phyloP scores from a whole-genome alignment of 352 stramenopile species.

The Pythium dissimile region DNA sequence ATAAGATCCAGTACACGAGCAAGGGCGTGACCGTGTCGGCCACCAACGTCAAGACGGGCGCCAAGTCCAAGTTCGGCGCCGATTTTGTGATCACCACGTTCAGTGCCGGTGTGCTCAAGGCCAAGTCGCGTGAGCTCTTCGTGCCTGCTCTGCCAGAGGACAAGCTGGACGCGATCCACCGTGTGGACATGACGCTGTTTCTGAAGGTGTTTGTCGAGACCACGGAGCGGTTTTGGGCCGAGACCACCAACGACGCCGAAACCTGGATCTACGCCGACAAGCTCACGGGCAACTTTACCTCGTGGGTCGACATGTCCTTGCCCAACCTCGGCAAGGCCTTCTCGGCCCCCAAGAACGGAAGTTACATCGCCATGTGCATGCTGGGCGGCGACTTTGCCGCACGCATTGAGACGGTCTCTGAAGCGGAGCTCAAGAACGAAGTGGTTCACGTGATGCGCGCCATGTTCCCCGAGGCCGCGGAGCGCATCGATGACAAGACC shows the following conservation, averaged over 20 bases:
- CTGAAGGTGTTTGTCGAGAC: constrained; percentile 4
- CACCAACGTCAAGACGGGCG: not conserved
- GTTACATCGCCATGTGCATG: not conserved
- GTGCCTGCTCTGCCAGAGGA: not conserved
- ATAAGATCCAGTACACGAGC: not conserved
- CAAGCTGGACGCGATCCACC: constrained; percentile 7
- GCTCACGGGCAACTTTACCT: constrained; percentile 7
- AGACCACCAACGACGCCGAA: not conserved
- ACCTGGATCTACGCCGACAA: constrained; percentile 4
- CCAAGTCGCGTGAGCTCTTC: constrained; percentile 1
- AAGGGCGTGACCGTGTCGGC: not conserved
- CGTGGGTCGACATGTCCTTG: constrained; percentile 3
- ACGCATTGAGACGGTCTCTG: not conserved
- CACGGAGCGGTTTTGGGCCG: constrained; percentile 2
- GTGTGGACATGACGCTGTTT: constrained; percentile 7
- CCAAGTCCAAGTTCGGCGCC: not conserved
- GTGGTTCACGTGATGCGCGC: constrained; percentile 5
- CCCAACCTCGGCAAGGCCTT: not conserved
- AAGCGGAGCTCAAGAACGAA: constrained; percentile 4
- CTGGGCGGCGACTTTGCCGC: not conserved
- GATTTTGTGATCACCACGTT: not conserved
- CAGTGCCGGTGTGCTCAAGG: not conserved
- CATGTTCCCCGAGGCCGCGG: constrained; percentile 5
- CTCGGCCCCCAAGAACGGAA: not conserved
- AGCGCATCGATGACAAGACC: not conserved